phyloP scores from a whole-genome alignment of 192 early-diverging fungal species.

The Cetraspora pellucida region DNA sequence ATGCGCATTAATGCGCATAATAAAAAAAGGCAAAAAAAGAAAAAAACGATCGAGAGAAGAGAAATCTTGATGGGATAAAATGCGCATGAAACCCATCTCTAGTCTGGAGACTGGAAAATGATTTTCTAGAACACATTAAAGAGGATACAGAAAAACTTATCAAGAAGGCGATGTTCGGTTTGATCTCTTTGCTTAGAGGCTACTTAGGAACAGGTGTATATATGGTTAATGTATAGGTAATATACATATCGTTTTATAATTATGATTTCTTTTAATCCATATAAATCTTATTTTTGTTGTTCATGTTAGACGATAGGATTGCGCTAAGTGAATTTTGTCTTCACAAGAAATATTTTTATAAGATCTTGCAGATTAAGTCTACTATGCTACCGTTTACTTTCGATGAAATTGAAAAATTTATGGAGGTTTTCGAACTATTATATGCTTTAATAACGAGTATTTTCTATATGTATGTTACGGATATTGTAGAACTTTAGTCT shows the following conservation, averaged over 20 bases:
- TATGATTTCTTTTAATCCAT: neutral
- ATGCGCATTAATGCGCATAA: too few species aligned
- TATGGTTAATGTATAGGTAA: constrained; percentile 34
- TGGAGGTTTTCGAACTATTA: constrained; percentile 25
- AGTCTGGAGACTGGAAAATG: neutral
- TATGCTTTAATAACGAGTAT: constrained; percentile 28
- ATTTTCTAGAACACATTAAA: neutral
- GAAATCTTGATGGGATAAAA: too few species aligned
- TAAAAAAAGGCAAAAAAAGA: too few species aligned
- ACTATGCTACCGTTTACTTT: constrained; percentile 30
- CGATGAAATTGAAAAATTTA: constrained; percentile 14
- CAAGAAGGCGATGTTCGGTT: constrained; percentile 27
- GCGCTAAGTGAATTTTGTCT: neutral
- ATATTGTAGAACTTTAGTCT: neutral
- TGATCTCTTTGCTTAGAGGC: constrained; percentile 22
- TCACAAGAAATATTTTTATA: constrained; percentile 17
- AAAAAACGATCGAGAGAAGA: too few species aligned
- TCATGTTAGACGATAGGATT: constrained; percentile 25
- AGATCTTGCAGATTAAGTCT: constrained; percentile 18
- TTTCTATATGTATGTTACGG: constrained; percentile 6
- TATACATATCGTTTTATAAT: neutral
- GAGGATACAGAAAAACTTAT: neutral
- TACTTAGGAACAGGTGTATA: constrained; percentile 20
- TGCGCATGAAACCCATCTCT: too few species aligned
- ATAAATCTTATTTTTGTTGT: constrained; percentile 18